Conservation (phyloP, 2,329 filamentous ascomycete species). For the Lachnellula hyalina region DNA sequence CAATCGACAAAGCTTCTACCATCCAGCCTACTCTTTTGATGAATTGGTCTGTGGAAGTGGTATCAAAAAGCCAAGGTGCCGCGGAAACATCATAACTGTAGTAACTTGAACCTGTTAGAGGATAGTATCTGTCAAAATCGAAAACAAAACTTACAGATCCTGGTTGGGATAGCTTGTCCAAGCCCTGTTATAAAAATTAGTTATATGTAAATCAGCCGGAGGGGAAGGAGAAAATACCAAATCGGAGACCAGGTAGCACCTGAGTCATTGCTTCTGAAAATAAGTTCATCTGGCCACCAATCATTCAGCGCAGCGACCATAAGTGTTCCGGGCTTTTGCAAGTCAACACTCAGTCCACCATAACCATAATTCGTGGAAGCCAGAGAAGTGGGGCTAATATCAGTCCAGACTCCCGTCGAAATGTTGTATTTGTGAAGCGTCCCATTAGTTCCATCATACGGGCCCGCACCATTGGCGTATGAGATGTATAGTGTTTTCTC, state of each 20-base stretch:
- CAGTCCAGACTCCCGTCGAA: conserved; percentile 42
- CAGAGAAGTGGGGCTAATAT: conserved; percentile 48
- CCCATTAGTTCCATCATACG: conserved; percentile 50
- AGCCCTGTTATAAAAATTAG: conserved; percentile 2
- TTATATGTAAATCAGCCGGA: not conserved
- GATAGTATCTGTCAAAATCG: not conserved
- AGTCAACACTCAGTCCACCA: conserved; percentile 49
- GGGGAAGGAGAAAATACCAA: conserved; percentile 9
- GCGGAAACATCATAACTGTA: conserved; percentile 21
- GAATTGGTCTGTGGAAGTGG: conserved; percentile 16
- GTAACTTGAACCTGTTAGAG: conserved; percentile 7
- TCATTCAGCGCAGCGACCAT: conserved; percentile 53
- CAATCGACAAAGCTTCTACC: conserved; percentile 53
- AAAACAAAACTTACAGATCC: not conserved
- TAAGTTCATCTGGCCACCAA: conserved; percentile 54
- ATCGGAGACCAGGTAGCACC: conserved; percentile 38
- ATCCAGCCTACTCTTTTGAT: conserved; percentile 47
- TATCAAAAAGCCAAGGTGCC: conserved; percentile 20
- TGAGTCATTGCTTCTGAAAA: conserved; percentile 51
- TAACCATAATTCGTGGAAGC: conserved; percentile 43
- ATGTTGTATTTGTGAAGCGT: conserved; percentile 52
- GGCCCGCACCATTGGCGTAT: conserved; percentile 50
- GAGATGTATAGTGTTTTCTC: conserved; percentile 52
- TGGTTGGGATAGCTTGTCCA: conserved; percentile 8
- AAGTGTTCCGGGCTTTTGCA: conserved; percentile 49